Base-by-base conservation (phyloP, 768 basidiomycete species). In the Boletus rubroflammeus region DNA sequence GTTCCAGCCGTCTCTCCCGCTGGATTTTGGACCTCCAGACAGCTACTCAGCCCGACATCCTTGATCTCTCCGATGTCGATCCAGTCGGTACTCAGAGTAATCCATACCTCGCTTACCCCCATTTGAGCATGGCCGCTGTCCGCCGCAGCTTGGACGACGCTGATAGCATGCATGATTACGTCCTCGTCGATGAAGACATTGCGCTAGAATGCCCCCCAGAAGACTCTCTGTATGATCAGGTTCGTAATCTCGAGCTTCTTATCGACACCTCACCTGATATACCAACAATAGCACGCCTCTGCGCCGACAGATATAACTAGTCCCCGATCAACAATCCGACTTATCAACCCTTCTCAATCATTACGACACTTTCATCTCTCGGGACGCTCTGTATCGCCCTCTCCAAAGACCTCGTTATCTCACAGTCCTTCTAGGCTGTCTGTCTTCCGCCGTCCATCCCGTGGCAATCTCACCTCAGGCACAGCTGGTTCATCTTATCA, bases 21-120 rank as follows among this genome's bases (percentile, higher is more conserved):
- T 79, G 78, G 78, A 68, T 80, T 17, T 66, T 62, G 3, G 78
- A 79, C 21, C 72, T 77, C 49, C 73, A 72, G 50, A 47, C 62
- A 10, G 47, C 58, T 15, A 55, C 62, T 42, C 42, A 56, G 35
- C 51, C 59, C n/a, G 63, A 62, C 31, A 47, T 58, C 35, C 47
- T 58, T 28, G 58, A 62, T 54, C 53, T 63, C 35, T 58, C 56
- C 10, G 53, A 68, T 32, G 58, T 60, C 36, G 64, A 65, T 49
- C 64, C 61, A 46, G 39, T 65, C 17, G 69, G 69, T 28, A 67
- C 73, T 17, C 58, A 47, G 28, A 64, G 71, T 47, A 67, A 74
- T 50, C 73, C 75, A n/a, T 78, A 75, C 60, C 72, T 75, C 45
- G 73, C 76, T 0, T 76, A 76, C 43, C 73, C 76, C 11, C 71